A percentile compares a stretch with the other conserved stretches of the same genome.
Conservation (phyloP, 2,329 filamentous ascomycete species). For the Penicillium griseofulvum region DNA sequence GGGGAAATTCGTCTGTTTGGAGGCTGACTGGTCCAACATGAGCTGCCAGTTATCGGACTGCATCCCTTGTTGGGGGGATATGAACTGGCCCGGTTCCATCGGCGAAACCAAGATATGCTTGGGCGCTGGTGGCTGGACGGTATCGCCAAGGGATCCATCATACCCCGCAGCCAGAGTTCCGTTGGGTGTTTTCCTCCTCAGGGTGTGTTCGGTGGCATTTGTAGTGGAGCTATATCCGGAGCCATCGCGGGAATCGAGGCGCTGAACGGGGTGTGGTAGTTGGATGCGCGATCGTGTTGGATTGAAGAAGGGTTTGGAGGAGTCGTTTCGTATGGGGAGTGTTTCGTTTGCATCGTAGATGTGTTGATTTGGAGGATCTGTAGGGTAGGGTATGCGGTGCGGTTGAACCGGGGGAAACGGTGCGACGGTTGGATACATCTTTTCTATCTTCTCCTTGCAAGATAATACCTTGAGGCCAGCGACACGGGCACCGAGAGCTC, state of each 20-base stretch:
- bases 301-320: slow-evolving; percentile 27
- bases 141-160: slow-evolving; percentile 75
- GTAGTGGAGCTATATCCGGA: slow-evolving; percentile 23
- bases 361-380: slow-evolving; percentile 29
- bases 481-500: slow-evolving; percentile 16
- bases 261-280: slow-evolving; percentile 42
- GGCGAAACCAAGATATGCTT: slow-evolving; percentile 80
- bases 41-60: slow-evolving; percentile 34
- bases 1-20: slow-evolving; percentile 39
- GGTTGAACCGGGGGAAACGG: slow-evolving; percentile 44
- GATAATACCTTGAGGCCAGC: slow-evolving; percentile 16
- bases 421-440: slow-evolving; percentile 51
- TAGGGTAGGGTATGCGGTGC: slow-evolving; percentile 36
- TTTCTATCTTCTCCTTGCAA: slow-evolving; percentile 21
- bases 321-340: slow-evolving; percentile 28
- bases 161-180: slow-evolving; percentile 92
- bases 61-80: slow-evolving; percentile 31
- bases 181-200: slow-evolving; percentile 88
- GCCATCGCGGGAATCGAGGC: slow-evolving; percentile 31
- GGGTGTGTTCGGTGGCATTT: slow-evolving; percentile 63
- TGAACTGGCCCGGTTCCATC: slow-evolving; percentile 41
- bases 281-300: slow-evolving; percentile 35
- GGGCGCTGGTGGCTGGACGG: slow-evolving; percentile 63
- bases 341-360: slow-evolving; percentile 31
- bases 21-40: slow-evolving; percentile 28